Base-by-base conservation (phyloP, 441 rosid genomes). In the Mallotus japonicus region DNA sequence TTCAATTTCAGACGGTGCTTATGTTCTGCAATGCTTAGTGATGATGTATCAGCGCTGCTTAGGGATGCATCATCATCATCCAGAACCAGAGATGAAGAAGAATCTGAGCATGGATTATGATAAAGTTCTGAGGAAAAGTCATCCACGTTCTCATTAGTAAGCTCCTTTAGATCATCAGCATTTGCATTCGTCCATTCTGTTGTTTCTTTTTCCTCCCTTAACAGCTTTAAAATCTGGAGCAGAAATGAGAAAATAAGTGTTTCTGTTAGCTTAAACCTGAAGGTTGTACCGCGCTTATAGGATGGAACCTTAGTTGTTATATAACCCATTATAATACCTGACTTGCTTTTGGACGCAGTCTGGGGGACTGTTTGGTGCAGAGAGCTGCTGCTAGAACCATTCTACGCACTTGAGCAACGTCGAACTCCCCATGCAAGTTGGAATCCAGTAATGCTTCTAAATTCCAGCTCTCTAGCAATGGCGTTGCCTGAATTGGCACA, bases 341-440 rank as follows among this genome's bases (percentile, higher is more conserved):
- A 71, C 68, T 86, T 73, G 87, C 86, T 50, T 72, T 79, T 47
- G 97, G 98, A 32, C 98, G 96, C 72, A 88, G 85, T 66, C 95
- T 80, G 46, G 95, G 86, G 22, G 91, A 83, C 65, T 79, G 85
- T 50, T 84, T 89, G 73, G 85, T 72, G 86, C 98, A 94, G 62
- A 88, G 87, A 3, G 74, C 76, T 42, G 97, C 91, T 50, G 97
- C 92, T 62, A 88, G 85, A 83, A 87, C 84, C 89, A 85, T 88
- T 67, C 86, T 83, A n/a, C 77, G 87, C 86, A 90, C 72, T 76
- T 92, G 87, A 70, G 37, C 79, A 58, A 80, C 81, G 16, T 89
- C 76, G 11, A 86, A 73, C 9, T 65, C 78, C 32, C 75, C 80
- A 28, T 74, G 79, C 46, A 89, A 73, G n/a, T 74, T 84, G 1